Percentiles rank a stretch among this genome's conserved stretches.
Evolutionary conservation across 202 grass and related monocot genomes (phyloP).

Genomic region (Zizania palustris): DNA sequence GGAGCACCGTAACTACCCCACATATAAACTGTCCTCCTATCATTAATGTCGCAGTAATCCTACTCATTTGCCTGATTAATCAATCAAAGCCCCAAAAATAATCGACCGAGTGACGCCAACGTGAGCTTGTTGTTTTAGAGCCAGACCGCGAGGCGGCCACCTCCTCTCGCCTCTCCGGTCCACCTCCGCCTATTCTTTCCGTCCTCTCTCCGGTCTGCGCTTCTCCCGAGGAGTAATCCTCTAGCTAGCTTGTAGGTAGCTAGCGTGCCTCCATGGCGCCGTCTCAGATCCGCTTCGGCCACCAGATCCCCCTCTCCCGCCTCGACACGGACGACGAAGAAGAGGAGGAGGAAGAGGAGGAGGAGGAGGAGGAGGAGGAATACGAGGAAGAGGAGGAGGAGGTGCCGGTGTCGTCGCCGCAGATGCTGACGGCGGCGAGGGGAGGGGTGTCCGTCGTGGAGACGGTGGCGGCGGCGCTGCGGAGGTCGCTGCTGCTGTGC

Average conservation of each 20-base stretch:
- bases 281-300: conserved; percentile 65
- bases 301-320: conserved; percentile 48
- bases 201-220: not conserved
- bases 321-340: conserved; percentile 43
- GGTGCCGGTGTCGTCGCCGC: conserved; percentile 60
- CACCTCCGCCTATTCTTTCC: conserved; percentile 3
- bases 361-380: conserved; percentile 44
- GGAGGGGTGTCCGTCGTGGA: conserved; percentile 72
- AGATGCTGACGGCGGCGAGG: conserved; percentile 49
- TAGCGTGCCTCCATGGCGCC: conserved; percentile 54
- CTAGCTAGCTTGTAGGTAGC: not conserved
- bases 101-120: not conserved
- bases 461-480: conserved; percentile 69
- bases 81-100: too few relatives aligned
- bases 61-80: too few relatives aligned
- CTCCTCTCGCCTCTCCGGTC: not conserved
- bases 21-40: too few relatives aligned
- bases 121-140: not conserved
- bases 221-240: conserved; percentile 35
- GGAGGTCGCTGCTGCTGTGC: conserved; percentile 90
- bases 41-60: too few relatives aligned
- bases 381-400: conserved; percentile 38
- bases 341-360: conserved; percentile 50
- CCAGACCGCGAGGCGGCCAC: not conserved
- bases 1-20: too few relatives aligned